A percentile compares a stretch with the other conserved stretches of the same genome.
phyloP scores from a whole-genome alignment of 768 basidiomycete genomes.

The Floccularia luteovirens region DNA sequence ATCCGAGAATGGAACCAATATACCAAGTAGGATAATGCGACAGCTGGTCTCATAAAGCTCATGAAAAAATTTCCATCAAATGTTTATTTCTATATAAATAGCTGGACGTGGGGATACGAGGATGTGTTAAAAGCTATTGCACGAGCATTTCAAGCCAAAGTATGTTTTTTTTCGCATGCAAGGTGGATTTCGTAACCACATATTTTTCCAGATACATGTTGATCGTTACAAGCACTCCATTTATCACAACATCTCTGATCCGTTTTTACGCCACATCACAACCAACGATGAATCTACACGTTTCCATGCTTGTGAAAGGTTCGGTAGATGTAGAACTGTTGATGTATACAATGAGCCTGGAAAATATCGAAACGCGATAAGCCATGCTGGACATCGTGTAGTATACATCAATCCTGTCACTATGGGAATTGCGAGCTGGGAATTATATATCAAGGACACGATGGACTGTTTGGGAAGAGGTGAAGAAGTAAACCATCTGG shows the following conservation, averaged over 20 bases:
- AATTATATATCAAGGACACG: constrained; percentile 32
- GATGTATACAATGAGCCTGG: constrained; percentile 25
- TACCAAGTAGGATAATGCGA: constrained; percentile 49
- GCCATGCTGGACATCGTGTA: constrained; percentile 44
- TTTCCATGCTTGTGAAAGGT: constrained; percentile 93
- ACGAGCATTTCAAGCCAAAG: constrained; percentile 55
- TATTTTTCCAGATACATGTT: constrained; percentile 62
- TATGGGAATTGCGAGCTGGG: constrained; percentile 49
- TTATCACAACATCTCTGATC: constrained; percentile 50
- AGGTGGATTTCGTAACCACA: background rate
- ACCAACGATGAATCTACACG: constrained; percentile 62
- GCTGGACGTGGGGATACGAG: constrained; percentile 98
- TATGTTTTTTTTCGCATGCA: too few species aligned
- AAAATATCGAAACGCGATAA: constrained; percentile 23
- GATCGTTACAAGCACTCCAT: constrained; percentile 82
- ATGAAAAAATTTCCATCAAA: constrained; percentile 58
- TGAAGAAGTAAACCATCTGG: constrained; percentile 53
- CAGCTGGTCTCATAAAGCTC: constrained; percentile 57
- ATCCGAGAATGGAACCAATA: background rate
- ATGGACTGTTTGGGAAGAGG: constrained; percentile 28
- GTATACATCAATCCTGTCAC: constrained; percentile 86
- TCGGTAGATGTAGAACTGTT: constrained; percentile 62
- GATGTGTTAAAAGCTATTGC: constrained; percentile 77
- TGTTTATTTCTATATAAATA: constrained; percentile 81
- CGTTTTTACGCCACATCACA: constrained; percentile 50